A percentile compares a stretch with the other conserved stretches of the same genome.
Conservation (phyloP, 352 stramenopile genomes). For the Globisporangium irregulare region DNA sequence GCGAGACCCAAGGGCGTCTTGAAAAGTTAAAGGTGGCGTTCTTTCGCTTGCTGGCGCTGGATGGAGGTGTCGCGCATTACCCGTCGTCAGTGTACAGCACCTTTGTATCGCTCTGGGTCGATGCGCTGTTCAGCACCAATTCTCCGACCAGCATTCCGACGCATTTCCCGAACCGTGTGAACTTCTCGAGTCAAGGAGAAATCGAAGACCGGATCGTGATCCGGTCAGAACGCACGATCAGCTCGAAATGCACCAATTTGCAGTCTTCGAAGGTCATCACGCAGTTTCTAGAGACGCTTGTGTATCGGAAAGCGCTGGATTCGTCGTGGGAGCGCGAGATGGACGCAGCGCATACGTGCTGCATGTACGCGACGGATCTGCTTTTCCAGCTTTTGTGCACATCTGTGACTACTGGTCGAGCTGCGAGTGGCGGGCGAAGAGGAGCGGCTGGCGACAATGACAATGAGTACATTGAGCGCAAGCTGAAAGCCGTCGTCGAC, state of each 20-base stretch:
- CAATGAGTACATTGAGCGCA: slow-evolving; percentile 30
- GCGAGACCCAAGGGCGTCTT: slow-evolving; percentile 24
- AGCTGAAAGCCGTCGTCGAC: slow-evolving; percentile 55
- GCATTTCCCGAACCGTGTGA: slow-evolving; percentile 52
- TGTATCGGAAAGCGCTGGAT: slow-evolving; percentile 76
- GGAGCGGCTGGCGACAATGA: neutral
- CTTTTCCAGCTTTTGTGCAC: slow-evolving; percentile 40
- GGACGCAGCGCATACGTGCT: slow-evolving; percentile 53
- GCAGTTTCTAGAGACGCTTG: slow-evolving; percentile 40
- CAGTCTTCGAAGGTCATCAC: slow-evolving; percentile 78
- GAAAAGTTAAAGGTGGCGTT: slow-evolving; percentile 49
- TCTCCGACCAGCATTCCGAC: slow-evolving; percentile 71
- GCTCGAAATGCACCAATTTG: slow-evolving; percentile 78
- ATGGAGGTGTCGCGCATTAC: slow-evolving; percentile 67
- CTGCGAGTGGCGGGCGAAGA: slow-evolving; percentile 1
- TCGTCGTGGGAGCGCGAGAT: slow-evolving; percentile 70
- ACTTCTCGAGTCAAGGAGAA: slow-evolving; percentile 15
- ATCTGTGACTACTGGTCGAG: slow-evolving; percentile 19
- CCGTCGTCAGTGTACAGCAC: slow-evolving; percentile 63
- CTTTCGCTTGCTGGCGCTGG: slow-evolving; percentile 41
- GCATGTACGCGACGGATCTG: slow-evolving; percentile 51
- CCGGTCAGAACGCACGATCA: slow-evolving; percentile 73
- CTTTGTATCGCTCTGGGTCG: slow-evolving; percentile 66
- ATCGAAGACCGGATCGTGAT: slow-evolving; percentile 49
- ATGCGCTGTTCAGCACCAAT: slow-evolving; percentile 55